Evolutionary conservation across 2,329 filamentous ascomycete species (phyloP), one percentile per base, ranked within the genome.

Genomic region (Trichoderma pleuroti): DNA sequence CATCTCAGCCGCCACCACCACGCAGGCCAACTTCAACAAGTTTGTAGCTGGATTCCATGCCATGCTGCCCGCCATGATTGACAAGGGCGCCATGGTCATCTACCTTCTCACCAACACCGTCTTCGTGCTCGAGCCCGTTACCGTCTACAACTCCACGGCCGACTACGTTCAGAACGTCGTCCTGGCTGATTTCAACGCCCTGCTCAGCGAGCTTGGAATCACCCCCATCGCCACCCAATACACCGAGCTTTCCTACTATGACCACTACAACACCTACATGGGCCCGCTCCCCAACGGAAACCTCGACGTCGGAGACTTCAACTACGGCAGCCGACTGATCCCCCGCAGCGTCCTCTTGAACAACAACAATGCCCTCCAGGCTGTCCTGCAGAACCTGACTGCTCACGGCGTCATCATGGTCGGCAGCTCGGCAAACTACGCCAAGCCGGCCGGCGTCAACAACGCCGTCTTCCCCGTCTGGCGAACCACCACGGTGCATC

Each of bases 11-110:
- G 46, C 72, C 26, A 10, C 61, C 16, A 39, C 67, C 18, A 30
- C 52, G 16, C 24, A 59, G 12, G 70, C 56, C 5, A 49, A 39
- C 18, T 66, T 60, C 52, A 68, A 67, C 26, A 72, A 72, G 14
- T 70, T 73, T 16, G 74, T 77, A 1, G 71, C 76, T 2, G 72
- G 70, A 6, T 76, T 76, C 71, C 69, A 76, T 59, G 69, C 75
- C 60, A 66, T 77, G 64, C 62, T 79, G n/a, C 73, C 79, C 14
- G 74, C 70, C 14, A 78, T 87, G 46, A 79, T 85, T 10, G 86
- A 87, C 64, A 78, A 80, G 0, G 86, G 86, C 8, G 81, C 80
- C 36, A 85, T 83, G 78, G 76, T 80, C n/a, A 78, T 84, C 14
- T 86, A 82, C 76, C 80, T 76, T 67, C 80, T 84, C 69, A 82